Percentiles rank a stretch among this genome's conserved stretches.
phyloP scores from a whole-genome alignment of 163 green algal genomes.

The Volvox carteri region DNA sequence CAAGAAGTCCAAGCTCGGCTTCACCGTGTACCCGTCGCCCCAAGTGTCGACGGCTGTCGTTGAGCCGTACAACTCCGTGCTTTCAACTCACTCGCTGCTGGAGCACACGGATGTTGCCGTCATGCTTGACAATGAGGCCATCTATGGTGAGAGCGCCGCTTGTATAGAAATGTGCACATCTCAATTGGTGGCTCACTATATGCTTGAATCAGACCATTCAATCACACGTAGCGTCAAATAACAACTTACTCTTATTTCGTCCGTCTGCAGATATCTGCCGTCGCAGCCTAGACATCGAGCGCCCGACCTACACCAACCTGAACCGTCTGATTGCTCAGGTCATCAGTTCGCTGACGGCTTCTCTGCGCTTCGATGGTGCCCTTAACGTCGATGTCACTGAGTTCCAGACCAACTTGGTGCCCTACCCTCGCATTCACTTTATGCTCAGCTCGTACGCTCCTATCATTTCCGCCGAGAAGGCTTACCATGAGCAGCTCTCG shows the following conservation, averaged over 20 bases:
- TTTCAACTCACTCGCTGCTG: constrained; percentile 99
- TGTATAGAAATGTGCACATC: too few relatives aligned
- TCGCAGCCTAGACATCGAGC: constrained; percentile 98
- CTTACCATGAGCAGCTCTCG: constrained; percentile 99
- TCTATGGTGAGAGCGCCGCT: constrained; percentile 96
- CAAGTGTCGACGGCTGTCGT: constrained; percentile 99
- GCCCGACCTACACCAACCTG: constrained; percentile 99
- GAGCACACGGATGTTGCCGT: constrained; percentile 99
- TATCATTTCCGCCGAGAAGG: constrained; percentile 99
- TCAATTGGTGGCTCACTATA: too few relatives aligned
- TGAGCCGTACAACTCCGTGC: constrained; percentile 99
- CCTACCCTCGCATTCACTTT: constrained; percentile 99
- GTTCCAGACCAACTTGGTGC: constrained; percentile 99
- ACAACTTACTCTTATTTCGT: not conserved
- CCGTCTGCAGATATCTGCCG: constrained; percentile 87
- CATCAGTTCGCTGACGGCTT: constrained; percentile 98
- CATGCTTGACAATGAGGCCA: constrained; percentile 99
- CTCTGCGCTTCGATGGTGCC: constrained; percentile 98
- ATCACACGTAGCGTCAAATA: too few relatives aligned
- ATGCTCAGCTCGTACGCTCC: constrained; percentile 99
- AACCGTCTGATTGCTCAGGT: constrained; percentile 96
- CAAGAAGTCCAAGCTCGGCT: constrained; percentile 99
- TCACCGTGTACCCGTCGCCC: constrained; percentile 98
- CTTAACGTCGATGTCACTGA: constrained; percentile 99
- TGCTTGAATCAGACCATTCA: too few relatives aligned